A percentile compares a stretch with the other conserved stretches of the same genome.
Conservation (phyloP, 352 stramenopile genomes). For the Pythium biforme region DNA sequence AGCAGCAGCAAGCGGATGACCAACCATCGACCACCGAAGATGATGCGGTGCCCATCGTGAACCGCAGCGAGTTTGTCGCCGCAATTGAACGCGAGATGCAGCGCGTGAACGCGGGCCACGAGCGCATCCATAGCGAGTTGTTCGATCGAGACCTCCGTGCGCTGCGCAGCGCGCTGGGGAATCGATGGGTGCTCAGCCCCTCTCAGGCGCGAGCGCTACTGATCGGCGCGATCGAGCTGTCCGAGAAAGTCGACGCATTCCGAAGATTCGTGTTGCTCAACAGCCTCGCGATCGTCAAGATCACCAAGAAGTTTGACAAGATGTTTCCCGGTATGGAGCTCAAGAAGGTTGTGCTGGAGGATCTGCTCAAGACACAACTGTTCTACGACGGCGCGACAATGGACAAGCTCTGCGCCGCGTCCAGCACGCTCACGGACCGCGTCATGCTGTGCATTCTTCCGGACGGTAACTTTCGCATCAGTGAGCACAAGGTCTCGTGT, state of each 20-base stretch:
- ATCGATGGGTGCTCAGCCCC: constrained; percentile 54
- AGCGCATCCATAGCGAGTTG: constrained; percentile 53
- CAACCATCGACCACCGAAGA: not conserved
- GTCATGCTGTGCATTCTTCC: constrained; percentile 73
- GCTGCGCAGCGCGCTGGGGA: constrained; percentile 44
- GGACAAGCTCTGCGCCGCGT: constrained; percentile 51
- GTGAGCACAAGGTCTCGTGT: constrained; percentile 44
- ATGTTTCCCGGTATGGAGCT: constrained; percentile 27
- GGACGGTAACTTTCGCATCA: constrained; percentile 62
- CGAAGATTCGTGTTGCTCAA: constrained; percentile 80
- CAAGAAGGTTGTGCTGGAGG: constrained; percentile 40
- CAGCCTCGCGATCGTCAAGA: constrained; percentile 76
- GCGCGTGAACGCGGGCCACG: constrained; percentile 60
- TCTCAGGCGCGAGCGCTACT: constrained; percentile 53
- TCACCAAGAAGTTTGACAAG: constrained; percentile 85
- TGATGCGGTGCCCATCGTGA: constrained; percentile 16
- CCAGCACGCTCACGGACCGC: constrained; percentile 50
- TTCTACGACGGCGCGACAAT: constrained; percentile 67
- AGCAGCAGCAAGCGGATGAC: not conserved
- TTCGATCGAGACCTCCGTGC: constrained; percentile 35
- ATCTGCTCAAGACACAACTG: constrained; percentile 51
- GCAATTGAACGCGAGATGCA: constrained; percentile 49
- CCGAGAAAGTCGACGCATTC: constrained; percentile 64
- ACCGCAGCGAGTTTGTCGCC: constrained; percentile 20
- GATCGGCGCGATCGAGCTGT: constrained; percentile 59